These are phyloP conservation scores for Xerocomellus intermedius DNA, from an alignment of 768 basidiomycete species.

Conservation along the genomic window DNA sequence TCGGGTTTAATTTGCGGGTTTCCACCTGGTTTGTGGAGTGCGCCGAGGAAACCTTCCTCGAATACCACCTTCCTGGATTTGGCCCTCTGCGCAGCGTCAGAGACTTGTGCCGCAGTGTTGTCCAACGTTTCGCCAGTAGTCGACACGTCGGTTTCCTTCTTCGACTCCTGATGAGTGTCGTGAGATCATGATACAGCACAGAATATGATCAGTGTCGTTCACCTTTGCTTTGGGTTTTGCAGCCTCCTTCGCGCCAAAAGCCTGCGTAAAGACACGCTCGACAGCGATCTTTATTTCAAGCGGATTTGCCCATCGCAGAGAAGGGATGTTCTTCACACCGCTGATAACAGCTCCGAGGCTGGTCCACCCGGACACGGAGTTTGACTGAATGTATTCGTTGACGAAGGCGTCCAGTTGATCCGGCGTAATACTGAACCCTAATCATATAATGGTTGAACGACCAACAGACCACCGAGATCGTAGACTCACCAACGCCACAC, in stretches of 20 bases:
- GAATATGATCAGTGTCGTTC: constrained; percentile 2
- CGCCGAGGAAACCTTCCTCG: constrained; percentile 90
- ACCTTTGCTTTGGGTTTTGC: constrained; percentile 70
- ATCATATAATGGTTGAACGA: constrained; percentile 3
- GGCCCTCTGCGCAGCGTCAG: constrained; percentile 37
- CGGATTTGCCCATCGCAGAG: constrained; percentile 78
- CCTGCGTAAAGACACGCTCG: constrained; percentile 63
- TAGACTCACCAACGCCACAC: constrained; percentile 82
- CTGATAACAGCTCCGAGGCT: constrained; percentile 67
- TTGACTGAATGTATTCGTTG: constrained; percentile 54
- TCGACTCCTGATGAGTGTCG: constrained; percentile 40
- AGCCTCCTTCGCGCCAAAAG: constrained; percentile 71
- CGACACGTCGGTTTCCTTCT: constrained; percentile 39
- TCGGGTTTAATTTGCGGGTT: constrained; percentile 83
- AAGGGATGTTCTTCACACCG: constrained; percentile 57
- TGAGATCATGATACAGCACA: neutral
- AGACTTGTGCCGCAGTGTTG: constrained; percentile 29
- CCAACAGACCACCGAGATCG: neutral
- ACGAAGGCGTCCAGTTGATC: constrained; percentile 60
- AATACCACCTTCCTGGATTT: constrained; percentile 66
- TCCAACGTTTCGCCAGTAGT: constrained; percentile 2
- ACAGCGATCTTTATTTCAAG: constrained; percentile 82
- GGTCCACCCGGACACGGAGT: constrained; percentile 66
- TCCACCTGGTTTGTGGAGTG: constrained; percentile 89
- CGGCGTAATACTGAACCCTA: constrained; percentile 77